phyloP scores from a whole-genome alignment of 176 grass and related monocot genomes.

The Carex kokanica region DNA sequence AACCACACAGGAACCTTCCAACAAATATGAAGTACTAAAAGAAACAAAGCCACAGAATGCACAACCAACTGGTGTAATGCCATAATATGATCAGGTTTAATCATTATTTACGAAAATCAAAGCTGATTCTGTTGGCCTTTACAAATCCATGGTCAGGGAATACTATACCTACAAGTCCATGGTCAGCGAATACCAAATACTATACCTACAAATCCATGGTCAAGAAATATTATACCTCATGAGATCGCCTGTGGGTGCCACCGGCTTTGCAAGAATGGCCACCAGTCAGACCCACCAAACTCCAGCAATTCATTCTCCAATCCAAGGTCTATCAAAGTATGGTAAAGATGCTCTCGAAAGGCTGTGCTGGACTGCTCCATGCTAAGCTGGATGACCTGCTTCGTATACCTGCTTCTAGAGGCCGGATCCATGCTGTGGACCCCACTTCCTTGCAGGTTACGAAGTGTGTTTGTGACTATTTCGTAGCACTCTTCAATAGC shows the following conservation, averaged over 20 bases:
- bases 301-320: conserved; percentile 95
- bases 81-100: neutral
- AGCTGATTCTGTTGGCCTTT: neutral
- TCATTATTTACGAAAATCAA: neutral
- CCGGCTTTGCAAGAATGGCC: conserved; percentile 82
- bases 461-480: conserved; percentile 77
- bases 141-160: neutral
- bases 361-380: conserved; percentile 72
- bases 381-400: conserved; percentile 84
- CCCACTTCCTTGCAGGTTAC: conserved; percentile 55
- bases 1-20: neutral
- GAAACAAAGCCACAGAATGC: neutral
- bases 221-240: neutral
- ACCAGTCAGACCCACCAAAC: conserved; percentile 90
- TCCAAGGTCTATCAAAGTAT: conserved; percentile 70
- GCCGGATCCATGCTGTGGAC: conserved; percentile 50
- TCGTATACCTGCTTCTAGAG: conserved; percentile 75
- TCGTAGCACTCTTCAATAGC: conserved; percentile 84
- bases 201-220: neutral
- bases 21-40: neutral
- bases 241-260: conserved; percentile 29
- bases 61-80: neutral
- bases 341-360: conserved; percentile 91
- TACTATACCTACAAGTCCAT: neutral
- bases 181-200: neutral